Evolutionary conservation across 192 early-diverging fungal genomes (phyloP).

Genomic region (Mortierella antarctica): DNA sequence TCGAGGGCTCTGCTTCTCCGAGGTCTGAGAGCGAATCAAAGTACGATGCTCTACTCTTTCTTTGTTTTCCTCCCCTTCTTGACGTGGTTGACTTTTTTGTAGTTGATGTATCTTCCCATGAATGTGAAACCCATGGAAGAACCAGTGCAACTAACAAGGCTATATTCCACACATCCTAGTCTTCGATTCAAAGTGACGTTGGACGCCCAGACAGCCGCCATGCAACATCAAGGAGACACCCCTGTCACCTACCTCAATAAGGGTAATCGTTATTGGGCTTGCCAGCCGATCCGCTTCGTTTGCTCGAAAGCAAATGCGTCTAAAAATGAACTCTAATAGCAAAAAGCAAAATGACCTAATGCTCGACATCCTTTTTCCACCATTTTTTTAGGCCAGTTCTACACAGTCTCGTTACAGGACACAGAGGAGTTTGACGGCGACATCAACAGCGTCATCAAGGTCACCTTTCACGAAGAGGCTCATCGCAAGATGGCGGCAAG

Average conservation of each 20-base stretch:
- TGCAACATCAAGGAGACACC: slow-evolving; percentile 65
- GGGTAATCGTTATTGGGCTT: slow-evolving; percentile 53
- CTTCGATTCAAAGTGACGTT: slow-evolving; percentile 45
- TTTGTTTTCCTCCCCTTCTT: no score
- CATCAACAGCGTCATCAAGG: slow-evolving; percentile 65
- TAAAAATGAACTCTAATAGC: no score
- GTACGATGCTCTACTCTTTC: not conserved
- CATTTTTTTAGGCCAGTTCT: slow-evolving; percentile 61
- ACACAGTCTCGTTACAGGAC: slow-evolving; percentile 67
- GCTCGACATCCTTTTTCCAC: not conserved
- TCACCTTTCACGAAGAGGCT: slow-evolving; percentile 78
- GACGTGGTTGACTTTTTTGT: no score
- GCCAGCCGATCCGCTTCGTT: not conserved
- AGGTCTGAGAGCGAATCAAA: slow-evolving; percentile 18
- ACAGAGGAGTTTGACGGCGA: slow-evolving; percentile 56
- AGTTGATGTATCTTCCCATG: no score
- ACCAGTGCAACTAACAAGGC: no score
- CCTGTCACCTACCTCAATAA: slow-evolving; percentile 79
- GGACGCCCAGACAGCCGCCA: slow-evolving; percentile 64
- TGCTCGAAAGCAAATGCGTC: no score
- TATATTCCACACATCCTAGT: slow-evolving; percentile 4
- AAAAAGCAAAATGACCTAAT: no score
- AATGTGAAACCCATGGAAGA: no score
- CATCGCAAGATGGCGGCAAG: slow-evolving; percentile 70
- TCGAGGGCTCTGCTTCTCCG: slow-evolving; percentile 16